A percentile compares a stretch with the other conserved stretches of the same genome.
phyloP scores from a whole-genome alignment of 1,284 basidiomycete species.

The Laetiporus sulphureus region DNA sequence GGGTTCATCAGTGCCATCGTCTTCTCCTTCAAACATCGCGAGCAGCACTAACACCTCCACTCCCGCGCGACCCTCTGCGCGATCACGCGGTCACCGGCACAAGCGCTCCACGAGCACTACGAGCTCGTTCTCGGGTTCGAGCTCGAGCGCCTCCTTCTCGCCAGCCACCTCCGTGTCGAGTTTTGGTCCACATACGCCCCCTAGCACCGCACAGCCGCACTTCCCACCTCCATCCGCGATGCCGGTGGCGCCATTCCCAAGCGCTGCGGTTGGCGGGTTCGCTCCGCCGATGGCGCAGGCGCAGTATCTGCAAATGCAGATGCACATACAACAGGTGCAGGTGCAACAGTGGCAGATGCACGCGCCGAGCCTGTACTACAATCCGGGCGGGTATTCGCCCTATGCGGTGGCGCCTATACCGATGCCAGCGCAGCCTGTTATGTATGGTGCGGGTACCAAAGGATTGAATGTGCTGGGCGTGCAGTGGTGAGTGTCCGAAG shows the following conservation, averaged over 20 bases:
- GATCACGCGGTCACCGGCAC: too few species aligned
- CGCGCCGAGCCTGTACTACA: not conserved
- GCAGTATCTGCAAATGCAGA: conserved; percentile 2
- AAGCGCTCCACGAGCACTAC: conserved; percentile 17
- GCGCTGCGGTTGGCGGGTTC: not conserved
- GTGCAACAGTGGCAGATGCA: conserved; percentile 3
- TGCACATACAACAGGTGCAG: not conserved
- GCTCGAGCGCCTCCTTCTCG: not conserved
- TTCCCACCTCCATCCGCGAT: not conserved
- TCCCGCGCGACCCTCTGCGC: too few species aligned
- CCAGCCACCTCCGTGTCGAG: conserved; percentile 5
- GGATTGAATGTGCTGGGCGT: not conserved
- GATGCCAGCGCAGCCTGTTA: not conserved
- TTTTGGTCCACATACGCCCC: conserved; percentile 2
- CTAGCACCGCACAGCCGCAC: not conserved
- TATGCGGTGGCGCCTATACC: too few species aligned
- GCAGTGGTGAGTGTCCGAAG: not conserved
- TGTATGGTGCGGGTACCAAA: not conserved
- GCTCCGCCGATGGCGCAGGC: conserved; percentile 1
- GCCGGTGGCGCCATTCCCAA: not conserved
- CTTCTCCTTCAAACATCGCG: conserved; percentile 2
- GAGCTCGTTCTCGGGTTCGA: conserved; percentile 2
- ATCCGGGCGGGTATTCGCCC: not conserved
- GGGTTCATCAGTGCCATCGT: conserved; percentile 6
- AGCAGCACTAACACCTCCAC: conserved; percentile 6